phyloP scores from a whole-genome alignment of 768 basidiomycete genomes.

The Lactarius psammicola region DNA sequence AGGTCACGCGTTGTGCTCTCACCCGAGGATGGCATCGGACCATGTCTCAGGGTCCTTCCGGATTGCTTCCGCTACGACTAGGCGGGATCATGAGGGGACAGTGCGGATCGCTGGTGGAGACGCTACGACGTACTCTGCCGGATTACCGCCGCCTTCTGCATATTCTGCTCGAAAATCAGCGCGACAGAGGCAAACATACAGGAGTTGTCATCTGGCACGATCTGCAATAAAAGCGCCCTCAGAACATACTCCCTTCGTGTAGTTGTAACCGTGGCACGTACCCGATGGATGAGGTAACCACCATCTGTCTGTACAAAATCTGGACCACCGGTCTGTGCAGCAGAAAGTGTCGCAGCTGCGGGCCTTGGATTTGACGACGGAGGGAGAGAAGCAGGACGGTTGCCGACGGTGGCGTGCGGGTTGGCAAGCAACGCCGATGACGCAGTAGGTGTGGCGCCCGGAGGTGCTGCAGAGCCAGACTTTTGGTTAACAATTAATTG shows the following conservation, averaged over 20 bases:
- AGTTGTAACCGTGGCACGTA: conserved; percentile 35
- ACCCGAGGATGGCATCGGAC: conserved; percentile 88
- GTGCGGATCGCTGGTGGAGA: background rate
- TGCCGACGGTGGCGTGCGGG: conserved; percentile 29
- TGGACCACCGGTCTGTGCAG: conserved; percentile 40
- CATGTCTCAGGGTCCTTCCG: conserved; percentile 66
- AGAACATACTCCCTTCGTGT: background rate
- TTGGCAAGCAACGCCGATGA: conserved; percentile 29
- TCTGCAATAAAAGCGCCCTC: conserved; percentile 38
- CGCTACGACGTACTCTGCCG: conserved; percentile 58
- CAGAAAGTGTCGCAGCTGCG: conserved; percentile 28
- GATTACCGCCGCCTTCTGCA: conserved; percentile 64
- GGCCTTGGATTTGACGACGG: conserved; percentile 27
- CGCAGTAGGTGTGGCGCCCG: conserved; percentile 15
- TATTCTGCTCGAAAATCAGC: conserved; percentile 80
- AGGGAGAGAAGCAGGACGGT: conserved; percentile 30
- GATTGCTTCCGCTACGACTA: conserved; percentile 86
- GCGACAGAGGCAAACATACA: conserved; percentile 90
- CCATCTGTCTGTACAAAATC: conserved; percentile 62
- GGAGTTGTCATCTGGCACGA: conserved; percentile 97
- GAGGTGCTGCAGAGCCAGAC: conserved; percentile 31
- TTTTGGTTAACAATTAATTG: conserved; percentile 75
- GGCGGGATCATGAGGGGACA: conserved; percentile 7
- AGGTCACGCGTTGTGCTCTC: conserved; percentile 12
- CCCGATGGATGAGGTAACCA: conserved; percentile 71